Evolutionary conservation across 2,329 filamentous ascomycete species (phyloP).

Genomic region (Pochonia chlamydosporia): DNA sequence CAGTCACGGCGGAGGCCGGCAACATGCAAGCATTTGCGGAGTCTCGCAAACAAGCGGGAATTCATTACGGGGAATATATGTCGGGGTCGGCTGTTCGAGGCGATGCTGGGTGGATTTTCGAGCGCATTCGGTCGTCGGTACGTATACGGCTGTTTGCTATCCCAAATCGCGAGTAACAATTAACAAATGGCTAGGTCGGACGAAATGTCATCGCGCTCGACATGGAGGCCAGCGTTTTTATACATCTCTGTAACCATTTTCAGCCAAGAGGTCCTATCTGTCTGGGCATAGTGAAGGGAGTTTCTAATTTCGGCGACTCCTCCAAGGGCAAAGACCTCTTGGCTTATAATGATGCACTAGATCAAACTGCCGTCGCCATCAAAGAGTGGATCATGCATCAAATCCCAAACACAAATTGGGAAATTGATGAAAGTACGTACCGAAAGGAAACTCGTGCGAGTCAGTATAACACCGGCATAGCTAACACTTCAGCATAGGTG

Average conservation of each 20-base stretch:
- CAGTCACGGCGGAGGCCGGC: background rate
- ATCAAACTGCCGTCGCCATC: background rate
- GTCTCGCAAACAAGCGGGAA: background rate
- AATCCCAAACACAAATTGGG: background rate
- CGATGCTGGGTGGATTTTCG: background rate
- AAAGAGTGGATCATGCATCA: background rate
- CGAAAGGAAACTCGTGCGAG: too few species aligned
- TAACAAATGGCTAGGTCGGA: background rate
- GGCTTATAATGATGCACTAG: background rate
- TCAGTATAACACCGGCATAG: too few species aligned
- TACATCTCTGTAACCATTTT: background rate
- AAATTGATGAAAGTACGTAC: background rate
- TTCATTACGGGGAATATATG: background rate
- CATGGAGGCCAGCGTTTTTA: background rate
- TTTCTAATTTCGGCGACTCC: background rate
- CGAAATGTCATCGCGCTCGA: background rate
- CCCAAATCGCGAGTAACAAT: too few species aligned
- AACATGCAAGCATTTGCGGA: background rate
- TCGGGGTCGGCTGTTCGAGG: background rate
- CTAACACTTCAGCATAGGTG: background rate
- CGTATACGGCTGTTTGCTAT: background rate
- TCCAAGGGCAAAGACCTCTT: background rate
- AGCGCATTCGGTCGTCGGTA: background rate
- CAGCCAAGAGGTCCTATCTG: background rate
- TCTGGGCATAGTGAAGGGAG: background rate